Evolutionary conservation across 805 yeast genomes (phyloP).

Genomic region (Myxozyma nipponensis): DNA sequence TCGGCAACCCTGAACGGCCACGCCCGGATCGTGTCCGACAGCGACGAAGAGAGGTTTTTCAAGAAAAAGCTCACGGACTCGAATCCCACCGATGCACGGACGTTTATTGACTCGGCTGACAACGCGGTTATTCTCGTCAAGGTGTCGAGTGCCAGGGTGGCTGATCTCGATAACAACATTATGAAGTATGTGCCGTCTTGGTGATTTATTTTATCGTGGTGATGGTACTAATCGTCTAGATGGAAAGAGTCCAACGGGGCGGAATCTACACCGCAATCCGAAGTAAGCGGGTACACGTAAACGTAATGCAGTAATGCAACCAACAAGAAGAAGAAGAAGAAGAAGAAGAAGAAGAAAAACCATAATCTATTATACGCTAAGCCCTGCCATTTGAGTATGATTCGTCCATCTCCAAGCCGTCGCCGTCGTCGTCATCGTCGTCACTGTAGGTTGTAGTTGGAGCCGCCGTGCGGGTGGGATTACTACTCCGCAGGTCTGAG

Average conservation of each 20-base stretch:
- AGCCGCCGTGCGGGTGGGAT: no score
- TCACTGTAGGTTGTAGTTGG: conserved; percentile 5
- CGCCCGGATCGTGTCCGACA: conserved; percentile 52
- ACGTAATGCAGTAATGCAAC: neutral
- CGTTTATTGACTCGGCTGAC: conserved; percentile 61
- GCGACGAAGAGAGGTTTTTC: conserved; percentile 55
- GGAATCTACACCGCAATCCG: conserved; percentile 17
- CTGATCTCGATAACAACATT: conserved; percentile 67
- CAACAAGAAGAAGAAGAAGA: no score
- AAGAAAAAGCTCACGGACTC: conserved; percentile 57
- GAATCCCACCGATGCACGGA: conserved; percentile 60
- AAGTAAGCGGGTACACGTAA: neutral
- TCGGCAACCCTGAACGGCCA: conserved; percentile 78
- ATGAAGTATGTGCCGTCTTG: conserved; percentile 8
- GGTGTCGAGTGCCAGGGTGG: conserved; percentile 67
- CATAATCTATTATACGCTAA: no score
- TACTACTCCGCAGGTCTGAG: no score
- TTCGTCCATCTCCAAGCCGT: conserved; percentile 20
- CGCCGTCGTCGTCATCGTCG: conserved; percentile 15
- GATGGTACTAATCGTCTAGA: conserved; percentile 3
- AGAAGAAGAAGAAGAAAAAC: no score
- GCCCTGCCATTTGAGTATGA: conserved; percentile 5
- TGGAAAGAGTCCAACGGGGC: conserved; percentile 27
- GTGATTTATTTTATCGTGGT: neutral
- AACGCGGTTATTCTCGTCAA: conserved; percentile 63